Conservation (phyloP, 148 eudicot species). For the Linanthus parryae region DNA sequence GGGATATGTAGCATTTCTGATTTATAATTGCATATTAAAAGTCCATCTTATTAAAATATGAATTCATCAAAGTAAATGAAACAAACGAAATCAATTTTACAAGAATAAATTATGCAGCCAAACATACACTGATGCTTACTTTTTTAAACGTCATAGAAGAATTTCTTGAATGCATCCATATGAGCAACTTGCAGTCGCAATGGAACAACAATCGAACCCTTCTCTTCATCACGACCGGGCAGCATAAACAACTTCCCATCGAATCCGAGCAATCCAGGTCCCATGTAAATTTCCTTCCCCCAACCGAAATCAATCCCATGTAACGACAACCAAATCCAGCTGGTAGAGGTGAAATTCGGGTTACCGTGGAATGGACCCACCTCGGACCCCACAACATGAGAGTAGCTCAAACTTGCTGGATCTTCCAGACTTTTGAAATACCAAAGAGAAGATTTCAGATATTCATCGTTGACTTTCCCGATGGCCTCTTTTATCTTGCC, state of each 20-base stretch:
- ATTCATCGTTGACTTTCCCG: conserved; percentile 23
- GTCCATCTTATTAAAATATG: too few relatives aligned
- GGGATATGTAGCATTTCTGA: too few relatives aligned
- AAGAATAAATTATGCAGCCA: too few relatives aligned
- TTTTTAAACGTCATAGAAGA: conserved; percentile 27
- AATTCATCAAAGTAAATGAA: too few relatives aligned
- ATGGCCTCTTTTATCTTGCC: conserved; percentile 25
- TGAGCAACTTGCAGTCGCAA: conserved; percentile 29
- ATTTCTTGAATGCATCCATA: conserved; percentile 21
- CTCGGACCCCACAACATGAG: conserved; percentile 4
- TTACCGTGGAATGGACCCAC: conserved; percentile 22
- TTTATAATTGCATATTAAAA: too few relatives aligned
- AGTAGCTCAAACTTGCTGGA: conserved; percentile 15
- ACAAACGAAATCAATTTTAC: too few relatives aligned
- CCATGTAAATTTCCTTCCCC: conserved; percentile 46
- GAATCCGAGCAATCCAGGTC: conserved; percentile 32
- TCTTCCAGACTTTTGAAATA: conserved; percentile 17
- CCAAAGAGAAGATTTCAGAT: conserved; percentile 27
- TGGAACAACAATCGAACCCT: conserved; percentile 33
- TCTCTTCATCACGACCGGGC: conserved; percentile 20
- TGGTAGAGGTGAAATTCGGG: conserved; percentile 35
- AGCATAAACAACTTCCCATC: conserved; percentile 35
- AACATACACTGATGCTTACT: too few relatives aligned
- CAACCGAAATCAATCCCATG: conserved; percentile 44
- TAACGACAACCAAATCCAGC: conserved; percentile 36